phyloP scores from a whole-genome alignment of 768 basidiomycete species.

The Pisolithus marmoratus region DNA sequence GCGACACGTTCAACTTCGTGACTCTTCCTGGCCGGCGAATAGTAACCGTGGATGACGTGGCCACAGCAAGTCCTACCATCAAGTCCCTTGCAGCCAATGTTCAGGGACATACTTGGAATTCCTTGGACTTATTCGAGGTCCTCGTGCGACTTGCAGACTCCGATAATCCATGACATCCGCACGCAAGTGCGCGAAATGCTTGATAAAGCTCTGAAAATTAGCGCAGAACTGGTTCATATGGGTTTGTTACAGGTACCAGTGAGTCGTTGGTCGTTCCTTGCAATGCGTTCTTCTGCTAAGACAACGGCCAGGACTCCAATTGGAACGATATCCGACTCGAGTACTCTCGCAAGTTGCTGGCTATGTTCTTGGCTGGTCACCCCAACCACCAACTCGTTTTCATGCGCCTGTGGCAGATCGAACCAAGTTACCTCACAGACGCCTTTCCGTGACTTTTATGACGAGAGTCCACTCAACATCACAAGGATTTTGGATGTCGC shows the following conservation, averaged over 20 bases:
- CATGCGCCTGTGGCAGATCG: constrained; percentile 92
- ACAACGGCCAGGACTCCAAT: constrained; percentile 50
- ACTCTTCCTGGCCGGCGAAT: constrained; percentile 77
- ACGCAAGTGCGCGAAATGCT: constrained; percentile 83
- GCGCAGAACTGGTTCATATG: constrained; percentile 91
- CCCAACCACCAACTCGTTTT: constrained; percentile 96
- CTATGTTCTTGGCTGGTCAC: constrained; percentile 88
- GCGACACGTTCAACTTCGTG: constrained; percentile 91
- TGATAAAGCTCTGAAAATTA: constrained; percentile 89
- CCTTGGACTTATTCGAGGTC: constrained; percentile 83
- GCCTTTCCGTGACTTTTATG: constrained; percentile 91
- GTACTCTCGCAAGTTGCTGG: constrained; percentile 77
- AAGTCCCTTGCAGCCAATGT: constrained; percentile 86
- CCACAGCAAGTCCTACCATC: constrained; percentile 83
- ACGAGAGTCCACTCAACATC: constrained; percentile 88
- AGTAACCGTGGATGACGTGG: constrained; percentile 85
- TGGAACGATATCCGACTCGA: constrained; percentile 90
- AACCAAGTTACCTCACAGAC: constrained; percentile 77
- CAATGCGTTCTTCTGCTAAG: constrained; percentile 2
- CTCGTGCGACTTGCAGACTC: constrained; percentile 75
- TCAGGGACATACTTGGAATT: constrained; percentile 93
- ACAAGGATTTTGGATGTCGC: constrained; percentile 93
- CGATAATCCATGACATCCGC: constrained; percentile 64
- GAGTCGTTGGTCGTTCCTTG: constrained; percentile 27
- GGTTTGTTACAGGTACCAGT: constrained; percentile 88